Evolutionary conservation across 108 stramenopile genomes (phyloP).

Genomic region (Nitzschia sp.): DNA sequence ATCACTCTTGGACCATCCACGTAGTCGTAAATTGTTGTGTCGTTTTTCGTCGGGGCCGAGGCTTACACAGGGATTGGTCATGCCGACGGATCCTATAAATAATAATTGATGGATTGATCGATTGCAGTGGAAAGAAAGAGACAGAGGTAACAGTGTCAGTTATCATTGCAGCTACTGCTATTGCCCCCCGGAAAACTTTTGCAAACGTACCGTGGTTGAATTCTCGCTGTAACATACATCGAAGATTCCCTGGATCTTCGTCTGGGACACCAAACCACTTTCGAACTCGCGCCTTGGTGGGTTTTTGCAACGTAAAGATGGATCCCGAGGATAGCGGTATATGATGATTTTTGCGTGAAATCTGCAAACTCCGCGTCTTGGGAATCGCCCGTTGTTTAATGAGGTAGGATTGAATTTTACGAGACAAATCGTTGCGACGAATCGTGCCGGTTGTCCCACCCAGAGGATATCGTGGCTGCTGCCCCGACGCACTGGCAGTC

Average conservation of each 20-base stretch:
- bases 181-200: neutral
- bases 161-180: no score
- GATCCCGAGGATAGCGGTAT: constrained; percentile 5
- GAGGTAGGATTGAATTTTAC: constrained; percentile 28
- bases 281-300: constrained; percentile 13
- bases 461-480: neutral
- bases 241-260: constrained; percentile 20
- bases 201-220: constrained; percentile 42
- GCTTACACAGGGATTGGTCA: constrained; percentile 52
- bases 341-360: neutral
- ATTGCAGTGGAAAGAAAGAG: no score
- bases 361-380: neutral
- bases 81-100: constrained; percentile 29
- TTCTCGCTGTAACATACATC: constrained; percentile 21
- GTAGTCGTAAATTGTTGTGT: neutral
- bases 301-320: constrained; percentile 20
- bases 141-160: no score
- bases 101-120: neutral
- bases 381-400: constrained; percentile 23
- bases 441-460: neutral
- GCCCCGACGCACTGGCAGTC: no score
- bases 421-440: neutral
- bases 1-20: neutral
- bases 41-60: neutral
- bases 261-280: constrained; percentile 32